Percentiles rank a stretch among this genome's conserved stretches.
phyloP scores from a whole-genome alignment of 2,329 filamentous ascomycete species.

The Talaromyces sp. region DNA sequence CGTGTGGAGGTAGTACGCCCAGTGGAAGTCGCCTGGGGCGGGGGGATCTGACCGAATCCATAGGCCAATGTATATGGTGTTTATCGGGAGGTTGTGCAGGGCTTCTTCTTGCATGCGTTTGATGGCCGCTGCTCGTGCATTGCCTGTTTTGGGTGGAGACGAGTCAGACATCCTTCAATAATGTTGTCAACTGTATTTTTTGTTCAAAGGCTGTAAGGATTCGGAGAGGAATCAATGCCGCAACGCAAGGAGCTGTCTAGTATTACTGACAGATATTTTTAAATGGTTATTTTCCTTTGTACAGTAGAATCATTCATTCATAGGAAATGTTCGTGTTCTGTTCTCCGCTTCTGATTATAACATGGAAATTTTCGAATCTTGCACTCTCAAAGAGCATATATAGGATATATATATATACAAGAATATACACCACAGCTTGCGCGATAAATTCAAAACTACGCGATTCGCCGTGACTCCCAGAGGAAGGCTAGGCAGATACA shows the following conservation, averaged over 20 bases:
- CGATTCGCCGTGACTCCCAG: not conserved
- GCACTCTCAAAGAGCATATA: not conserved
- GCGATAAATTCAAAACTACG: not conserved
- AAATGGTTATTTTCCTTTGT: not conserved
- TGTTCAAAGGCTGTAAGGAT: not conserved
- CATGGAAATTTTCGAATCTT: not conserved
- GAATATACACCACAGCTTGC: not conserved
- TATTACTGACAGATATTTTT: not conserved
- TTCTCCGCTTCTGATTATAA: too few relatives aligned
- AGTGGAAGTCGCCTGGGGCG: not conserved
- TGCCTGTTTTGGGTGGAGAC: not conserved
- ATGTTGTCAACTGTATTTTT: not conserved
- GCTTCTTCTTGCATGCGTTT: not conserved
- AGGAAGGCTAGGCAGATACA: not conserved
- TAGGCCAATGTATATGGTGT: not conserved
- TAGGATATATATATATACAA: not conserved
- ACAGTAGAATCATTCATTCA: too few relatives aligned
- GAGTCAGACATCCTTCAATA: not conserved
- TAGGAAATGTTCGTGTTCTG: too few relatives aligned
- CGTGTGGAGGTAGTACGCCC: not conserved
- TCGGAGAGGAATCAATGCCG: not conserved
- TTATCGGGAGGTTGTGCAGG: not conserved
- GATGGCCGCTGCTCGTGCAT: not conserved
- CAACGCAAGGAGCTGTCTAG: too few relatives aligned
- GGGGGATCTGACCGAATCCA: not conserved